These are phyloP conservation scores for Chrysanthemum lavandulifolium DNA, from an alignment of 129 eudicot genomes.

Conservation along the genomic window DNA sequence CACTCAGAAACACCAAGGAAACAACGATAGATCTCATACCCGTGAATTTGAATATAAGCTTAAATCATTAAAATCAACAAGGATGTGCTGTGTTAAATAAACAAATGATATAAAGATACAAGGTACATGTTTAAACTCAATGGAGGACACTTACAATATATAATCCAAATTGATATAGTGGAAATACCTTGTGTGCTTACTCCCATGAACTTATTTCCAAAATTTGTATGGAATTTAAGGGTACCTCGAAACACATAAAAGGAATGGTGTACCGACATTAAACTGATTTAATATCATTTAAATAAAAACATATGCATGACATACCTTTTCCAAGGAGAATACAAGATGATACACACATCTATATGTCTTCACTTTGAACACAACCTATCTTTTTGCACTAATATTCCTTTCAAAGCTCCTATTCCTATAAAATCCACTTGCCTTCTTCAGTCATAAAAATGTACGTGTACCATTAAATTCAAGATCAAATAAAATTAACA, in stretches of 20 bases:
- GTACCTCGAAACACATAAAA: constrained; percentile 28
- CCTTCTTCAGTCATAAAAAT: background rate
- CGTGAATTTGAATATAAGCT: background rate
- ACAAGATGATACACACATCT: constrained; percentile 26
- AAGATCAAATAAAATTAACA: constrained; percentile 17
- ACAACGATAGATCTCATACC: background rate
- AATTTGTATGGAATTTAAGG: constrained; percentile 22
- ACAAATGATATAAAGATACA: background rate
- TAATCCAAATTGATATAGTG: constrained; percentile 6
- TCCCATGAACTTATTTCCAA: constrained; percentile 33
- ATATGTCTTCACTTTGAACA: constrained; percentile 5
- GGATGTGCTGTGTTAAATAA: background rate
- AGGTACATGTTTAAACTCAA: background rate
- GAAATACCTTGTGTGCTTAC: constrained; percentile 14
- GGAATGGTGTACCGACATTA: constrained; percentile 23
- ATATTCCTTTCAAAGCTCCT: constrained; percentile 5
- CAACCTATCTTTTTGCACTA: background rate
- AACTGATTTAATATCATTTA: constrained; percentile 21
- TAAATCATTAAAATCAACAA: background rate
- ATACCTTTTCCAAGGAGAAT: constrained; percentile 21
- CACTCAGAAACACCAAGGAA: background rate
- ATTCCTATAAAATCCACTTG: no score
- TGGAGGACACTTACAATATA: background rate
- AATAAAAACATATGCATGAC: constrained; percentile 7
- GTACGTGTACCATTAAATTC: constrained; percentile 6